Percentiles rank a stretch among this genome's conserved stretches.
These are phyloP conservation scores for Arthroderma sp. DNA, from an alignment of 2,329 filamentous ascomycete genomes.

Conservation along the genomic window DNA sequence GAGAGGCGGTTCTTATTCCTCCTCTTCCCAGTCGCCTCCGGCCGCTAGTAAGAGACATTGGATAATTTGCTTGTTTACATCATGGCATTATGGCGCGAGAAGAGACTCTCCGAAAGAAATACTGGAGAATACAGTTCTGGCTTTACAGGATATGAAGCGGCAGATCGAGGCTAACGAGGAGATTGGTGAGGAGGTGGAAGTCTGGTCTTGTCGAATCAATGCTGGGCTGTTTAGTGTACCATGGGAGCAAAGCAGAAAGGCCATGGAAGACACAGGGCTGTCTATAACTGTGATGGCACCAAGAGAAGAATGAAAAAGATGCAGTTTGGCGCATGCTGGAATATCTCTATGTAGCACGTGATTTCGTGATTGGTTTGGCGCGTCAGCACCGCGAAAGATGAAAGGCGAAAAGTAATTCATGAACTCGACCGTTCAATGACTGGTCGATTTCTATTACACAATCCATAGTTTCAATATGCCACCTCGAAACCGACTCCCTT, in stretches of 20 bases:
- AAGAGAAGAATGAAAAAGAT: neutral
- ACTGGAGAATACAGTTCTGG: slow-evolving; percentile 35
- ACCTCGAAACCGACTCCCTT: slow-evolving; percentile 26
- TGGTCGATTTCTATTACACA: too few relatives aligned
- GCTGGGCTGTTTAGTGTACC: slow-evolving; percentile 43
- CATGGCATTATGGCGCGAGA: slow-evolving; percentile 34
- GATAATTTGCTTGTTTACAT: slow-evolving; percentile 49
- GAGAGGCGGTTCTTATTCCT: neutral
- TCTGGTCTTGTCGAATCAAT: slow-evolving; percentile 45
- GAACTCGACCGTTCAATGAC: too few relatives aligned
- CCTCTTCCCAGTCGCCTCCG: neutral
- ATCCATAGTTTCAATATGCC: slow-evolving; percentile 11
- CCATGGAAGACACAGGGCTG: slow-evolving; percentile 30
- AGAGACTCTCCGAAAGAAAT: slow-evolving; percentile 29
- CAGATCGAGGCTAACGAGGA: slow-evolving; percentile 23
- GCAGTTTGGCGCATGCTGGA: too few relatives aligned
- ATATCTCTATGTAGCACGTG: too few relatives aligned
- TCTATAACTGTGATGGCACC: slow-evolving; percentile 21
- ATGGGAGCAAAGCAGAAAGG: slow-evolving; percentile 37
- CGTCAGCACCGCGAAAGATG: too few relatives aligned
- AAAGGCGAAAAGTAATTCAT: too few relatives aligned
- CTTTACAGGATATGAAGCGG: slow-evolving; percentile 36
- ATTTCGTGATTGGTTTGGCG: too few relatives aligned
- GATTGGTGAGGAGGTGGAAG: slow-evolving; percentile 13
- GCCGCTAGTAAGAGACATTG: slow-evolving; percentile 31